Evolutionary conservation across 495 filamentous ascomycete species (phyloP).

Genomic region (Aspergillus cristatus): DNA sequence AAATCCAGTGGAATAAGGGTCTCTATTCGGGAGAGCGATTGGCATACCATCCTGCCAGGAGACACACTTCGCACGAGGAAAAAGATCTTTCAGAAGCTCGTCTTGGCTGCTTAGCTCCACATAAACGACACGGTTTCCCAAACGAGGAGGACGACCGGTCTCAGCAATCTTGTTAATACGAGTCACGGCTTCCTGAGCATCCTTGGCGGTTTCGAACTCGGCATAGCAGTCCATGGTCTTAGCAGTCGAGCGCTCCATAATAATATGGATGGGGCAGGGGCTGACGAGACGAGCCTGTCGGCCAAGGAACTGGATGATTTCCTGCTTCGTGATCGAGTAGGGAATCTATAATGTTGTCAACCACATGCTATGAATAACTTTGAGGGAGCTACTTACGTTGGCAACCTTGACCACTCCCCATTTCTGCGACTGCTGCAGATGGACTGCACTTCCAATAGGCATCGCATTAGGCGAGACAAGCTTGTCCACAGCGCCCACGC

Average conservation of each 20-base stretch:
- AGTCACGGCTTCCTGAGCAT: conserved; percentile 40
- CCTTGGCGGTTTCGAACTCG: conserved; percentile 48
- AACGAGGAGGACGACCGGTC: conserved; percentile 38
- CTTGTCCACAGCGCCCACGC: conserved; percentile 3
- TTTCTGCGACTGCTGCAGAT: conserved; percentile 8
- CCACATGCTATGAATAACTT: conserved; percentile 1
- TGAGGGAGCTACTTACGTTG: conserved; percentile 29
- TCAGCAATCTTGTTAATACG: conserved; percentile 34
- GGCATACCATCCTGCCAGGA: conserved; percentile 47
- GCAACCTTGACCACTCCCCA: conserved; percentile 40
- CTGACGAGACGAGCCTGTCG: conserved; percentile 49
- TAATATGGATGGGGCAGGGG: conserved; percentile 62
- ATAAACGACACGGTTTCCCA: conserved; percentile 58
- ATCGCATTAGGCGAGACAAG: conserved; percentile 11
- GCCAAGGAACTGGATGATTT: conserved; percentile 62
- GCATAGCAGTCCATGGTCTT: conserved; percentile 74
- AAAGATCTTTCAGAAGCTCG: conserved; percentile 55
- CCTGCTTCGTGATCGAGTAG: conserved; percentile 54
- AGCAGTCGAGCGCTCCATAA: conserved; percentile 69
- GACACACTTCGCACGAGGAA: conserved; percentile 57
- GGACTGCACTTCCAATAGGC: conserved; percentile 17
- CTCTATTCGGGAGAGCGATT: conserved; percentile 24
- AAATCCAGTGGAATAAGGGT: conserved; percentile 57
- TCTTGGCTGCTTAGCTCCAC: conserved; percentile 52
- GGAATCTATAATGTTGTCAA: conserved; percentile 47